Evolutionary conservation across 495 filamentous ascomycete species (phyloP), one percentile per base, ranked within the genome.

Genomic region (Cudoniella acicularis): DNA sequence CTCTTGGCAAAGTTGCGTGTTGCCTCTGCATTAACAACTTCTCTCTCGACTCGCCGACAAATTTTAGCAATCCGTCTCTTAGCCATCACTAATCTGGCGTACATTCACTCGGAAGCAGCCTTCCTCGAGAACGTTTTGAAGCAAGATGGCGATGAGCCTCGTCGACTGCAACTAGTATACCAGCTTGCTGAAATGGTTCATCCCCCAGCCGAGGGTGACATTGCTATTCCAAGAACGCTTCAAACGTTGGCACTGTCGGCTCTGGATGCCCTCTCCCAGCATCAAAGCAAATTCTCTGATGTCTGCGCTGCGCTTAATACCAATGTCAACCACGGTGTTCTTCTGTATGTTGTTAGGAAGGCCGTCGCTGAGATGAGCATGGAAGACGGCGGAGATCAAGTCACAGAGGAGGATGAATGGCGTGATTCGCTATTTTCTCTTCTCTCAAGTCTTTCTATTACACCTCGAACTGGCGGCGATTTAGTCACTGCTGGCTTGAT

Each of bases 261-360:
- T 0, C 72, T 99, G 41, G 92, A 96, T 71, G 88, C 89, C 9
- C 78, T 98, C 43, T 80, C 87, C 10, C 87, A 87, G 64, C 87
- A 93, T 57, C 88, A 90, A 60, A 67, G 76, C 56, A 94, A 89
- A 66, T 79, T 87, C 20, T 68, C 81, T 17, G 95, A 99, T 62
- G 87, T 98, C 16, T 85, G 89, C 59, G 81, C 89, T 51, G 92
- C 93, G 25, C 75, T 99, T 21, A 93, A 87, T 67, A 88, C 92
- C 56, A 94, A 94, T 70, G 91, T 96, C 54, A 98, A 92, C 67
- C 95, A 99, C 64, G 95, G 95, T 13, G 86, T 98, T 16, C 80
- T 99, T n/a, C 86, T 96, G 67, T 97, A 98, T 68, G 79, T 96
- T 57, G 85, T 96, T 27, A 85, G 93, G 49, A 96, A 93, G 69